Evolutionary conservation across 73 alveolate species (phyloP).

Genomic region (Paramecium biaurelia): DNA sequence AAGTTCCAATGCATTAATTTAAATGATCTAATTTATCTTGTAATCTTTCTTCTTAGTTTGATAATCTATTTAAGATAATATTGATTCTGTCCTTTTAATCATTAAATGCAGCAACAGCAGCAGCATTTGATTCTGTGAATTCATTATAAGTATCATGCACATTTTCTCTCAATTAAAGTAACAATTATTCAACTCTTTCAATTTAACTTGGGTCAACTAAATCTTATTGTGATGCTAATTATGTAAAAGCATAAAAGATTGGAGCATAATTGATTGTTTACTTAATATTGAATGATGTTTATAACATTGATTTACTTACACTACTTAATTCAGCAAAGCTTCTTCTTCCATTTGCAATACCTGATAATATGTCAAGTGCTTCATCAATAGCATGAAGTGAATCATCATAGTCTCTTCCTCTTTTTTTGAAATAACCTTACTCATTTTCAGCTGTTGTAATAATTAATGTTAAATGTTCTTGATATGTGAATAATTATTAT

Average conservation of each 20-base stretch:
- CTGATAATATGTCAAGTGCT: slow-evolving; percentile 11
- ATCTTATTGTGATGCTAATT: background rate
- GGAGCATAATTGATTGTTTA: slow-evolving; percentile 2
- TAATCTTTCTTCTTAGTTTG: background rate
- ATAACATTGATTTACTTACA: background rate
- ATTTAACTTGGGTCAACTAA: background rate
- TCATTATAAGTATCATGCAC: background rate
- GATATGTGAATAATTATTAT: slow-evolving; percentile 22
- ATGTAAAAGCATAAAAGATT: background rate
- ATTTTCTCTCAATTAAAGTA: background rate
- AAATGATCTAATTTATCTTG: slow-evolving; percentile 37
- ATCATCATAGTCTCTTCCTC: slow-evolving; percentile 42
- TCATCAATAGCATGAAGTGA: slow-evolving; percentile 40
- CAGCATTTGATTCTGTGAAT: background rate
- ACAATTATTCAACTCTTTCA: background rate
- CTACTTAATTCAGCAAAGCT: background rate
- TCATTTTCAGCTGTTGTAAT: slow-evolving; percentile 2
- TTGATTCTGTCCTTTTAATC: background rate
- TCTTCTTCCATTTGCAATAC: background rate
- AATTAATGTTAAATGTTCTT: slow-evolving; percentile 15
- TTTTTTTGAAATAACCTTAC: background rate
- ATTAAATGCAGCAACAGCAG: slow-evolving; percentile 37
- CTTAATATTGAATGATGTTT: background rate
- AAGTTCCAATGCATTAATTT: slow-evolving; percentile 43
- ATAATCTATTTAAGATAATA: background rate